Percentiles rank a stretch among this genome's conserved stretches.
These are phyloP conservation scores for Stromatinia cepivora DNA, from an alignment of 2,329 filamentous ascomycete species.

Conservation along the genomic window DNA sequence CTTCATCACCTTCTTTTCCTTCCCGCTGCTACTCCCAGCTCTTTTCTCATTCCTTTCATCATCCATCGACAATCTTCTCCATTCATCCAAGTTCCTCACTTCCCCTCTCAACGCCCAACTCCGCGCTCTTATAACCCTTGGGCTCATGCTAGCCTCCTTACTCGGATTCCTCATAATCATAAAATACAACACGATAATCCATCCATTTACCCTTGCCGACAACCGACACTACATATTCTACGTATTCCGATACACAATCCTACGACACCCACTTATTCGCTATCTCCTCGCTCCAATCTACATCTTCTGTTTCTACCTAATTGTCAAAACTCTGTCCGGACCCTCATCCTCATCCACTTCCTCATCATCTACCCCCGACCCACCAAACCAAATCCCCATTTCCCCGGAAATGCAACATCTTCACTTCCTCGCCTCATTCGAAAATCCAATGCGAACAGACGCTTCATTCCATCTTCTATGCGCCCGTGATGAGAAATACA, in stretches of 20 bases:
- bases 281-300: slow-evolving; percentile 72
- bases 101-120: neutral
- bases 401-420: neutral
- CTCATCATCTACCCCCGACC: slow-evolving; percentile 1
- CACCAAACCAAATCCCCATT: neutral
- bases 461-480: neutral
- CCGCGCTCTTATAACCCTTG: neutral
- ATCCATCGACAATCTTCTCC: slow-evolving; percentile 30
- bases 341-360: slow-evolving; percentile 28
- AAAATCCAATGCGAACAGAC: neutral
- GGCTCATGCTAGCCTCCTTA: neutral
- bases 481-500: too few species aligned
- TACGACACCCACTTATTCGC: slow-evolving; percentile 61
- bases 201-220: slow-evolving; percentile 94
- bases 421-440: neutral
- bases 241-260: slow-evolving; percentile 81
- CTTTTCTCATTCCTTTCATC: slow-evolving; percentile 45
- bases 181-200: slow-evolving; percentile 85
- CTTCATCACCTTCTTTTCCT: slow-evolving; percentile 85
- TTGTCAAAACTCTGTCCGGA: slow-evolving; percentile 62
- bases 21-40: slow-evolving; percentile 66
- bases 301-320: slow-evolving; percentile 65
- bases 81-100: slow-evolving; percentile 39
- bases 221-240: slow-evolving; percentile 99
- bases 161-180: slow-evolving; percentile 51